Evolutionary conservation across 768 basidiomycete genomes (phyloP), one percentile per base, ranked within the genome.

Genomic region (Pleurotus citrinopileatus): DNA sequence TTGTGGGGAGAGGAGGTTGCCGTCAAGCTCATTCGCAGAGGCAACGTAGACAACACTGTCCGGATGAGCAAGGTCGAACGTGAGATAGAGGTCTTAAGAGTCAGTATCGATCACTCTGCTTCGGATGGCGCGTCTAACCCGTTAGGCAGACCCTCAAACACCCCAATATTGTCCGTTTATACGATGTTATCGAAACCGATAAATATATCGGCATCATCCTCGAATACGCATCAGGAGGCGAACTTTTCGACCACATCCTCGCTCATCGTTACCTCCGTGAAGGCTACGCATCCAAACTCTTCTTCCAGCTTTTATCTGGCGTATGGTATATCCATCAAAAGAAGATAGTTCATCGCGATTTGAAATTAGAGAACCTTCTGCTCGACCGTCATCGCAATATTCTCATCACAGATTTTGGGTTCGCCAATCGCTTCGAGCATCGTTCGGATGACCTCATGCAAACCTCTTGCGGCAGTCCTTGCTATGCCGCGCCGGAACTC

Each of bases 201-300:
- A 98, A 97, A 71, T 98, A 98, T 73, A 98, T 99, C 63, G 97
- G 97, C 32, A 99, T 99, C 66, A 96, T 99, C 61, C 84, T 99
- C 57, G 97, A 98, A 69, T 98, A 96, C 64, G 97, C 97, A 29
- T 94, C 93, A 1, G 97, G 97, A 51, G 97, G 97, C 53, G 97
- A 99, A 68, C 84, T 99, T 19, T 98, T 99, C 70, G 97, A 99
- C 72, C 93, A 98, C 70, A 99, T 99, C 67, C 84, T 98, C 48
- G 96, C 96, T 17, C 97, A 98, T 67, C 89, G 94, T 37, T 97
- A 96, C 69, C 86, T 99, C 61, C 87, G 89, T 60, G 97, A 98
- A 70, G 83, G 83, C 59, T 94, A 98, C 64, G 97, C 97, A 1
- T 86, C 91, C 59, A 94, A 90, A 67, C 87, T 99, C 36, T 99